A percentile compares a stretch with the other conserved stretches of the same genome.
phyloP scores from a whole-genome alignment of 2,329 filamentous ascomycete species.

The Cladosporium halotolerans region DNA sequence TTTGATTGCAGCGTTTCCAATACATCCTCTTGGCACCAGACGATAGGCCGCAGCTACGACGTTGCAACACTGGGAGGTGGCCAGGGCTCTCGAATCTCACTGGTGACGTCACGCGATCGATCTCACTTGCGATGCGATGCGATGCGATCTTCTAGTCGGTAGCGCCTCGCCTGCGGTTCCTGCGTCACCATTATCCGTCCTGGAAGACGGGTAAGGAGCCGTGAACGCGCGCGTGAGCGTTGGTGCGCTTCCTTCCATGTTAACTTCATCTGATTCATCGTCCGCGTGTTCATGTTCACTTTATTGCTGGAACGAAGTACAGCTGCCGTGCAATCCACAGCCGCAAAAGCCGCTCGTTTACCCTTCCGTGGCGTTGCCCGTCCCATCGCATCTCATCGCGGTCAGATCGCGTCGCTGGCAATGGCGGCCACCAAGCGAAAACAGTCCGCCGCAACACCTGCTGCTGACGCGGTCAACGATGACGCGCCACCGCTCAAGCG shows the following conservation, averaged over 20 bases:
- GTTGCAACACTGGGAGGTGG: too few species aligned
- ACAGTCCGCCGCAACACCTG: slow-evolving; percentile 12
- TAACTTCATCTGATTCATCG: background rate
- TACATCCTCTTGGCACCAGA: background rate
- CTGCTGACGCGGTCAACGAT: slow-evolving; percentile 13
- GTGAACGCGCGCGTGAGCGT: background rate
- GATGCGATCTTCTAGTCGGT: too few species aligned
- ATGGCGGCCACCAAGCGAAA: slow-evolving; percentile 26
- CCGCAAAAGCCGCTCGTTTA: background rate
- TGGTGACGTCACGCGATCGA: slow-evolving; percentile 5
- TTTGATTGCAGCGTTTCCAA: too few species aligned
- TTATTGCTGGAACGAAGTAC: slow-evolving; percentile 1
- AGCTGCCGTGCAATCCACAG: background rate
- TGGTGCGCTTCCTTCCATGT: background rate
- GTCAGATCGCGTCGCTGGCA: background rate
- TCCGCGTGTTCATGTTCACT: slow-evolving; percentile 10
- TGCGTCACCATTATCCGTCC: slow-evolving; percentile 7
- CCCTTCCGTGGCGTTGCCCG: background rate
- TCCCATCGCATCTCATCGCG: background rate
- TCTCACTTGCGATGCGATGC: background rate
- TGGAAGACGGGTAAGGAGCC: background rate
- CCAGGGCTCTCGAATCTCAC: slow-evolving; percentile 15
- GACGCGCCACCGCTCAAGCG: slow-evolving; percentile 16
- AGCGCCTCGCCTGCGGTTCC: background rate
- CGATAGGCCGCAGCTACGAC: too few species aligned